Evolutionary conservation across 169 alveolate genomes (phyloP).

Genomic region (Eimeria zaria): DNA sequence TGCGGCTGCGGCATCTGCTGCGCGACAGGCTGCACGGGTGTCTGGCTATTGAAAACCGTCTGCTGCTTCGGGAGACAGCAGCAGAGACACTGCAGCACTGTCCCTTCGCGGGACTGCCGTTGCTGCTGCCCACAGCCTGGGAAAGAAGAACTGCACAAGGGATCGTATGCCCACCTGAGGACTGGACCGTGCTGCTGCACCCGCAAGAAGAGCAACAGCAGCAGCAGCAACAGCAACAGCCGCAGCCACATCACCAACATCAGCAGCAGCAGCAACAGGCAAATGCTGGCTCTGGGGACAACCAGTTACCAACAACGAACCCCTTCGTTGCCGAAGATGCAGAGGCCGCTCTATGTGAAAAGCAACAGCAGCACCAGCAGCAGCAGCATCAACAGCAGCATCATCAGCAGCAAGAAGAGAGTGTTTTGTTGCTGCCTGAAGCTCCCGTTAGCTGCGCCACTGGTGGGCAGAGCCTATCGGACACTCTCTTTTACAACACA

Average conservation of each 20-base stretch:
- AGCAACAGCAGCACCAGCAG: conserved; percentile 7
- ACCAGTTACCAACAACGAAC: background rate
- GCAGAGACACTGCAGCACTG: conserved; percentile 49
- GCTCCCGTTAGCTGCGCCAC: conserved; percentile 37
- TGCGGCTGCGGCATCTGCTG: conserved; percentile 76
- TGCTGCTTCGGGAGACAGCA: conserved; percentile 71
- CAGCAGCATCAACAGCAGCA: conserved; percentile 44
- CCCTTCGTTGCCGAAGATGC: background rate
- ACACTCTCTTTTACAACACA: background rate
- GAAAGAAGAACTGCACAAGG: conserved; percentile 56
- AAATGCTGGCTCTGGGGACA: background rate
- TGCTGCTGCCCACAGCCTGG: conserved; percentile 85
- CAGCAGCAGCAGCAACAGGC: background rate
- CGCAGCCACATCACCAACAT: conserved; percentile 6
- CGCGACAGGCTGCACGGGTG: conserved; percentile 78
- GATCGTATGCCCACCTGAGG: conserved; percentile 50
- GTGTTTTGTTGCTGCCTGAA: conserved; percentile 17
- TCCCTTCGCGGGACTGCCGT: conserved; percentile 69
- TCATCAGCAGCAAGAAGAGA: background rate
- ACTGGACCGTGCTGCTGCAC: conserved; percentile 70
- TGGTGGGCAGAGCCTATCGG: conserved; percentile 15
- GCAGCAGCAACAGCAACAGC: conserved; percentile 17
- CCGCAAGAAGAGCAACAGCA: background rate
- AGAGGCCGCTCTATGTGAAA: background rate
- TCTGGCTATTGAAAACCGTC: conserved; percentile 69